phyloP scores from a whole-genome alignment of 1,284 basidiomycete species.

The Irpex sp. region DNA sequence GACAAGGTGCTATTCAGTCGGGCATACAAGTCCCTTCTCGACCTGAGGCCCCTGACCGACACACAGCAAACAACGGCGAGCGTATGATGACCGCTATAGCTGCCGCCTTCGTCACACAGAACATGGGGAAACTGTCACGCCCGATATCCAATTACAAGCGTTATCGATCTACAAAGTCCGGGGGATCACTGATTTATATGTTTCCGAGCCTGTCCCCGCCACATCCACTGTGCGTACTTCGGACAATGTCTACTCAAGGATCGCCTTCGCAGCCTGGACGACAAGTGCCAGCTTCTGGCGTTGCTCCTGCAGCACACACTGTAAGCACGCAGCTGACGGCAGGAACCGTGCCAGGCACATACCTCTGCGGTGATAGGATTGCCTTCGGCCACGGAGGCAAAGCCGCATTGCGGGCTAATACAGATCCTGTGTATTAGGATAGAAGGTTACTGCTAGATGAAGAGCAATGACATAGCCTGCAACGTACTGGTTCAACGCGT shows the following conservation, averaged over 20 bases:
- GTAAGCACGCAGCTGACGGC: not conserved
- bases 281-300: slow-evolving; percentile 47
- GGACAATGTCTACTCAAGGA: slow-evolving; percentile 34
- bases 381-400: slow-evolving; percentile 65
- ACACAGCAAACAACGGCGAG: not conserved
- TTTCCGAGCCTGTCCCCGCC: not conserved
- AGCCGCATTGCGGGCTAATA: slow-evolving; percentile 74
- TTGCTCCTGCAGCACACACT: slow-evolving; percentile 20
- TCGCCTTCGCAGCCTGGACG: slow-evolving; percentile 46
- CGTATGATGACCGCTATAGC: not conserved
- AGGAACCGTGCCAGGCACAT: slow-evolving; percentile 8
- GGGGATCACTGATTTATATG: too few relatives aligned
- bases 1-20: not conserved
- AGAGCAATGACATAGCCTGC: not conserved
- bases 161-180: not conserved
- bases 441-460: not conserved
- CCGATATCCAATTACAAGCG: not conserved
- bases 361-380: slow-evolving; percentile 60
- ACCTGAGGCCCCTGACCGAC: not conserved
- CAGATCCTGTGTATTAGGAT: slow-evolving; percentile 40
- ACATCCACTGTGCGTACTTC: not conserved
- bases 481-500: slow-evolving; percentile 55
- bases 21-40: not conserved
- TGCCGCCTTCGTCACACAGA: not conserved
- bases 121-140: not conserved